A percentile compares a stretch with the other conserved stretches of the same genome.
phyloP scores from a whole-genome alignment of 345 rosid genomes.

The Crucihimalaya himalaica region DNA sequence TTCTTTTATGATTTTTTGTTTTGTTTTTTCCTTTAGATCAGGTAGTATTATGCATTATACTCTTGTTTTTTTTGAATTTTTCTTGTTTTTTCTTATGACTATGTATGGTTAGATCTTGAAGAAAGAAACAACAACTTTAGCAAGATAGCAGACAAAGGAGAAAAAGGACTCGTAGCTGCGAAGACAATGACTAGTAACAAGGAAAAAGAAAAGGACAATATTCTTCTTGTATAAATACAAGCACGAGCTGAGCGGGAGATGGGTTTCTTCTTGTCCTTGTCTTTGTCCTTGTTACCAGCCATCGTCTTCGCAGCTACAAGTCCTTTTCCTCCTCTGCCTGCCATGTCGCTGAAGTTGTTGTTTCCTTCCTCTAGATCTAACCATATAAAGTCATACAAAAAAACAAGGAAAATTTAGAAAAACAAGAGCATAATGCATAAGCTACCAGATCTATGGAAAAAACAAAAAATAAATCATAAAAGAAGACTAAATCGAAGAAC shows the following conservation, averaged over 20 bases:
- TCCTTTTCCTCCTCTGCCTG: constrained; percentile 94
- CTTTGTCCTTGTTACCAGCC: constrained; percentile 81
- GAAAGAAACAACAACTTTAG: too few species aligned
- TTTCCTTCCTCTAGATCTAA: constrained; percentile 18
- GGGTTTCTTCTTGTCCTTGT: constrained; percentile 85
- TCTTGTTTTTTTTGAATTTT: too few species aligned
- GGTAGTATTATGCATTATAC: too few species aligned
- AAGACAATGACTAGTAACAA: too few species aligned
- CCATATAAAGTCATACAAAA: neutral
- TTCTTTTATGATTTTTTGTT: too few species aligned
- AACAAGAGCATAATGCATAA: neutral
- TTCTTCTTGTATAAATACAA: too few species aligned
- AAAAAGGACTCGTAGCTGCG: too few species aligned
- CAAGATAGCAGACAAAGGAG: too few species aligned
- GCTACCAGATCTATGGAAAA: constrained; percentile 9
- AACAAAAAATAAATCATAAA: neutral
- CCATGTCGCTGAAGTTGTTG: constrained; percentile 46
- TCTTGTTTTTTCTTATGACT: too few species aligned
- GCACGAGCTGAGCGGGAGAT: constrained; percentile 94
- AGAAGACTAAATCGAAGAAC: neutral
- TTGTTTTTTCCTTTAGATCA: too few species aligned
- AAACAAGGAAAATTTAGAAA: neutral
- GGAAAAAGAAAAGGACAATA: too few species aligned
- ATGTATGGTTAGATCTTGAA: too few species aligned
- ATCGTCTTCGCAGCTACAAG: constrained; percentile 81